Evolutionary conservation across 768 basidiomycete genomes (phyloP).

Genomic region (Boletus rubescentipes): DNA sequence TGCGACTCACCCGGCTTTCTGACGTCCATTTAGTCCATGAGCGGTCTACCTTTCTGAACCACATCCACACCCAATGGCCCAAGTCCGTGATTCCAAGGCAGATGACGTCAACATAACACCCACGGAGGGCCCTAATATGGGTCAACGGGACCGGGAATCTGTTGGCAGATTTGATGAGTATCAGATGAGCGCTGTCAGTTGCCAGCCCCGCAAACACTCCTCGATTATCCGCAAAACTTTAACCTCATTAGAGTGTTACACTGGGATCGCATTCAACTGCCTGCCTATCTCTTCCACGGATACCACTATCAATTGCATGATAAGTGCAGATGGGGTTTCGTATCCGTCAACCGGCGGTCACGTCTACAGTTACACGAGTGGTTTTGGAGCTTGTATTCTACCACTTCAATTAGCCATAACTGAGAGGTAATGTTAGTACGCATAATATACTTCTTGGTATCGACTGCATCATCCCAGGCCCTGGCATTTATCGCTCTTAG

Average conservation of each 20-base stretch:
- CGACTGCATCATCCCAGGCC: slow-evolving; percentile 35
- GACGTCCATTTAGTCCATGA: too few species aligned
- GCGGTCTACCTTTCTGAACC: too few species aligned
- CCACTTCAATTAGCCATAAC: slow-evolving; percentile 81
- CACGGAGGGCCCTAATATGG: slow-evolving; percentile 64
- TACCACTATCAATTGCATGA: slow-evolving; percentile 60
- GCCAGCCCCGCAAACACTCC: slow-evolving; percentile 49
- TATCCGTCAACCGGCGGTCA: slow-evolving; percentile 66
- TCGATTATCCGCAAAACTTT: slow-evolving; percentile 70
- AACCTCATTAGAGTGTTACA: slow-evolving; percentile 64
- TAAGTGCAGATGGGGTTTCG: slow-evolving; percentile 67
- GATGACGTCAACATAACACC: too few species aligned
- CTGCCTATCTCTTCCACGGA: slow-evolving; percentile 43
- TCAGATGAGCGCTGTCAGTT: slow-evolving; percentile 52
- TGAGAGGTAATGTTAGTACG: slow-evolving; percentile 40
- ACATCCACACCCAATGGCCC: too few species aligned
- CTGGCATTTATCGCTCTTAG: slow-evolving; percentile 71
- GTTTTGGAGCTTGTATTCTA: slow-evolving; percentile 64
- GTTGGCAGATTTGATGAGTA: slow-evolving; percentile 49
- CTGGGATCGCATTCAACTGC: slow-evolving; percentile 59
- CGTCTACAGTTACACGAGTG: slow-evolving; percentile 62
- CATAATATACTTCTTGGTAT: not conserved
- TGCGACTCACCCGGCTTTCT: too few species aligned
- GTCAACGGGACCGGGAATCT: slow-evolving; percentile 60
- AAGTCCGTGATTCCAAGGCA: too few species aligned